These are phyloP conservation scores for Globisporangium radiosum DNA, from an alignment of 352 stramenopile species.

Conservation along the genomic window DNA sequence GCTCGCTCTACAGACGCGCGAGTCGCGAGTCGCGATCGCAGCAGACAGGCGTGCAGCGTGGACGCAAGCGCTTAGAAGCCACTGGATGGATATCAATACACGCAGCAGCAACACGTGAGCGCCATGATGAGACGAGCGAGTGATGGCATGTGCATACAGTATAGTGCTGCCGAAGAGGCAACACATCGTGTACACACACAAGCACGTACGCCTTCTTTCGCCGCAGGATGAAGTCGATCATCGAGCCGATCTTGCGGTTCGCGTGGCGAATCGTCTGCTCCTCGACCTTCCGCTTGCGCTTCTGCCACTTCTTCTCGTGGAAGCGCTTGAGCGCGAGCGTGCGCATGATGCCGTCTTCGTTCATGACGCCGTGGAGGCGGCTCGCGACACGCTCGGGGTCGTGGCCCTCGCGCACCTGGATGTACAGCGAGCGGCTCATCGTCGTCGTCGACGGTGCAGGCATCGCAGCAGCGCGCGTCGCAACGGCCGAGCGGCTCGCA, in stretches of 20 bases:
- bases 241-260: constrained; percentile 74
- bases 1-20: no score
- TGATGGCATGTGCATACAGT: no score
- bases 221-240: constrained; percentile 81
- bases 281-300: constrained; percentile 72
- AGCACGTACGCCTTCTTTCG: constrained; percentile 67
- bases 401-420: constrained; percentile 39
- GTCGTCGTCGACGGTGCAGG: constrained; percentile 13
- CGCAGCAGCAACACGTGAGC: background rate
- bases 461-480: constrained; percentile 9
- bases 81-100: constrained; percentile 5
- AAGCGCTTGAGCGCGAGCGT: constrained; percentile 60
- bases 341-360: constrained; percentile 73
- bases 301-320: constrained; percentile 83
- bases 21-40: background rate
- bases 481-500: constrained; percentile 16
- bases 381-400: constrained; percentile 45
- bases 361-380: constrained; percentile 64
- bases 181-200: constrained; percentile 8
- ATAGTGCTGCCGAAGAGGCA: background rate
- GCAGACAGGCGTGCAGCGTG: background rate
- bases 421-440: constrained; percentile 34
- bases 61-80: constrained; percentile 15
- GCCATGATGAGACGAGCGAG: no score
- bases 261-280: constrained; percentile 75